A percentile compares a stretch with the other conserved stretches of the same genome.
These are phyloP conservation scores for Brassica cretica DNA, from an alignment of 345 rosid genomes.

Conservation along the genomic window DNA sequence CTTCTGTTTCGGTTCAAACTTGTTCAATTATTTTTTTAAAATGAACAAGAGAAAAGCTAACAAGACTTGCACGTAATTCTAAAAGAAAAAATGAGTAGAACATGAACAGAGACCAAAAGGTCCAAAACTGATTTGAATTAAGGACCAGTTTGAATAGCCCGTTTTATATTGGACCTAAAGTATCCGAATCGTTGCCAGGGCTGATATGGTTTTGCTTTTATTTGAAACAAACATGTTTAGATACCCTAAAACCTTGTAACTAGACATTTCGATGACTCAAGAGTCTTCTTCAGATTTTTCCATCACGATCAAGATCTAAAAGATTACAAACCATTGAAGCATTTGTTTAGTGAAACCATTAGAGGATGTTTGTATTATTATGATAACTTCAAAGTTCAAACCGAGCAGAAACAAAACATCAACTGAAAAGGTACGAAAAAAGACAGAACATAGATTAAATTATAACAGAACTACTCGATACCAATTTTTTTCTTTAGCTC, in stretches of 20 bases:
- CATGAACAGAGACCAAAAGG: background rate
- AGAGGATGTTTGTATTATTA: background rate
- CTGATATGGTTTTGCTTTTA: background rate
- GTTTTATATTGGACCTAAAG: background rate
- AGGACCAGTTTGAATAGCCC: background rate
- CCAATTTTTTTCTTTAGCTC: background rate
- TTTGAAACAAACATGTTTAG: background rate
- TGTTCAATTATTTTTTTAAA: no score
- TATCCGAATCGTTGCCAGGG: background rate
- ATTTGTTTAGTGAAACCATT: background rate
- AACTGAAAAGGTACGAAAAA: background rate
- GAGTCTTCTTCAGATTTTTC: background rate
- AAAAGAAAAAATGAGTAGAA: background rate
- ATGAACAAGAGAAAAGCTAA: no score
- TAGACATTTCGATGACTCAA: background rate
- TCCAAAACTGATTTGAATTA: background rate
- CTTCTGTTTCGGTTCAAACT: no score
- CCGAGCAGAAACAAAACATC: background rate
- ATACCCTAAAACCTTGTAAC: background rate
- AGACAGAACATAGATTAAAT: background rate
- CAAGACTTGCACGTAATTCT: no score
- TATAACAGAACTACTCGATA: background rate
- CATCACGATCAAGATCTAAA: background rate
- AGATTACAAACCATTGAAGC: background rate
- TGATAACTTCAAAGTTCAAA: background rate